phyloP scores from a whole-genome alignment of 768 basidiomycete genomes.

The Tricholoma saponaceum region DNA sequence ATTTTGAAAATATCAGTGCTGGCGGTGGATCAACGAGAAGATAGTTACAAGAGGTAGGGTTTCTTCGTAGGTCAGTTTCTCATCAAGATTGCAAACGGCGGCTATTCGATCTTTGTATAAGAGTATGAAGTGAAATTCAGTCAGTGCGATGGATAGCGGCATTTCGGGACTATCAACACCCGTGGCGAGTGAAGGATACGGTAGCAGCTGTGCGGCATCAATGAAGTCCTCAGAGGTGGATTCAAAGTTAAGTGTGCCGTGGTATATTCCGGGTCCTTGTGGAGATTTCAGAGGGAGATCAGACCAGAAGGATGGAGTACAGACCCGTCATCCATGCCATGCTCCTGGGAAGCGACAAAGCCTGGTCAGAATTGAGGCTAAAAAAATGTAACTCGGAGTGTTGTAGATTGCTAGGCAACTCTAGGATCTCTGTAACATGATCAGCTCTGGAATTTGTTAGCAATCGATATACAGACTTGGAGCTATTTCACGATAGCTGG shows the following conservation, averaged over 20 bases:
- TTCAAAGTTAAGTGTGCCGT: slow-evolving; percentile 72
- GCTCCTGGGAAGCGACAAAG: slow-evolving; percentile 61
- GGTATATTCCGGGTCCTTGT: slow-evolving; percentile 86
- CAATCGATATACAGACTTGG: slow-evolving; percentile 56
- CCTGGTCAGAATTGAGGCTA: slow-evolving; percentile 66
- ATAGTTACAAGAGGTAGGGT: slow-evolving; percentile 65
- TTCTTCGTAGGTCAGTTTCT: slow-evolving; percentile 82
- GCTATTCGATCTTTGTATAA: slow-evolving; percentile 76
- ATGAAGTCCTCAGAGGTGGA: slow-evolving; percentile 69
- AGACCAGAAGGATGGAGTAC: slow-evolving; percentile 11
- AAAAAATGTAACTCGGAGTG: slow-evolving; percentile 81
- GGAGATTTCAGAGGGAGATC: slow-evolving; percentile 1
- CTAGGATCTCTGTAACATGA: slow-evolving; percentile 68
- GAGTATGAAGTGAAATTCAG: slow-evolving; percentile 90
- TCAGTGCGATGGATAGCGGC: slow-evolving; percentile 77
- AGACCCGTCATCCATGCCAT: slow-evolving; percentile 92
- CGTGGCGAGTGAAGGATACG: slow-evolving; percentile 53
- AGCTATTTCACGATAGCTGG: slow-evolving; percentile 65
- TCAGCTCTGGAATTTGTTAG: background rate
- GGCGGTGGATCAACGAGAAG: background rate
- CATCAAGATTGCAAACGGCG: slow-evolving; percentile 77
- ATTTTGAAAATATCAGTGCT: background rate
- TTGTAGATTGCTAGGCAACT: slow-evolving; percentile 76
- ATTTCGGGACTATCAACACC: slow-evolving; percentile 31
- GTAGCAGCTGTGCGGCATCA: slow-evolving; percentile 73